Conservation (phyloP, 2,329 filamentous ascomycete species). For the Diaporthe amygdali region DNA sequence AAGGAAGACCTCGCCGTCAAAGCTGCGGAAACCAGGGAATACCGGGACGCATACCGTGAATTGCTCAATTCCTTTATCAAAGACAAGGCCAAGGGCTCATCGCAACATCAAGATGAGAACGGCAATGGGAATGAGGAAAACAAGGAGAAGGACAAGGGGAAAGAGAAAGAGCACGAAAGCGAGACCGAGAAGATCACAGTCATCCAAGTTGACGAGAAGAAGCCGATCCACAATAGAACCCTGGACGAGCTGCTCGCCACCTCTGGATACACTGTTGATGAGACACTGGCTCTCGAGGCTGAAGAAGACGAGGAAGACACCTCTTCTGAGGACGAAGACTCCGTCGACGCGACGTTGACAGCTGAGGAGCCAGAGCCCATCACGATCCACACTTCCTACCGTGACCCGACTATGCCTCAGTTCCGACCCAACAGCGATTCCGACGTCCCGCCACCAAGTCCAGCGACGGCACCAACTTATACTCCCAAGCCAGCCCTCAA, state of each 20-base stretch:
- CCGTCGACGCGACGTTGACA: neutral
- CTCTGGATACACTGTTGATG: slow-evolving; percentile 51
- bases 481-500: slow-evolving; percentile 1
- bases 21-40: slow-evolving; percentile 65
- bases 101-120: slow-evolving; percentile 3
- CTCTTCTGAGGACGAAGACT: slow-evolving; percentile 25
- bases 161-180: slow-evolving; percentile 23
- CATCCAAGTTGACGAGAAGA: slow-evolving; percentile 26
- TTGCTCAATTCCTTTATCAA: slow-evolving; percentile 51
- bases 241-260: slow-evolving; percentile 47
- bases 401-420: slow-evolving; percentile 72
- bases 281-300: slow-evolving; percentile 14
- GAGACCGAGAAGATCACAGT: slow-evolving; percentile 29
- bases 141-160: neutral
- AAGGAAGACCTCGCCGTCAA: slow-evolving; percentile 79
- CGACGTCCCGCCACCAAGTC: slow-evolving; percentile 25
- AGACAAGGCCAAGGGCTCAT: slow-evolving; percentile 8
- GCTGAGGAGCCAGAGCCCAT: slow-evolving; percentile 21
- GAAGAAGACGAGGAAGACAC: slow-evolving; percentile 18
- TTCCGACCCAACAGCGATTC: slow-evolving; percentile 63
- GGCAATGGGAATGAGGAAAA: slow-evolving; percentile 5
- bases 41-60: slow-evolving; percentile 62
- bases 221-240: slow-evolving; percentile 35
- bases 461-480: neutral
- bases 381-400: slow-evolving; percentile 35